Evolutionary conservation across 345 rosid genomes (phyloP).

Genomic region (Erucastrum elatum): DNA sequence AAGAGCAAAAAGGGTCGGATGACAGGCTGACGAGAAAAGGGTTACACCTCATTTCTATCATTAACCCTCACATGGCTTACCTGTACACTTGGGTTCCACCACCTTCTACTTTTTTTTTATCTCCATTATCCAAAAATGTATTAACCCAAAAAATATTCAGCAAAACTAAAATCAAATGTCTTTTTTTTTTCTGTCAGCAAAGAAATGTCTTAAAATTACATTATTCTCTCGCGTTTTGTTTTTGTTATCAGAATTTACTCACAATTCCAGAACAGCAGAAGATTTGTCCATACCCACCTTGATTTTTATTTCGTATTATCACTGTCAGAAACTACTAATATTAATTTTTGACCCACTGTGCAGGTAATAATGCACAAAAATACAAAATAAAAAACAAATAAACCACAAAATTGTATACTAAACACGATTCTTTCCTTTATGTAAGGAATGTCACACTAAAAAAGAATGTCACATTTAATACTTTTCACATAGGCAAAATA

Average conservation of each 20-base stretch:
- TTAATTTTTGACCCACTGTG: not conserved
- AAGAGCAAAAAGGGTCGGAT: conserved; percentile 30
- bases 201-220: not conserved
- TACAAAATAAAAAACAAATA: not conserved
- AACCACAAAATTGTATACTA: not conserved
- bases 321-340: conserved; percentile 14
- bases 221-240: not conserved
- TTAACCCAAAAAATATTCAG: not conserved
- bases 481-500: too few species aligned
- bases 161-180: not conserved
- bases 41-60: conserved; percentile 44
- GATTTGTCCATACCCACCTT: conserved; percentile 37
- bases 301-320: conserved; percentile 15
- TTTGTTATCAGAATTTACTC: not conserved
- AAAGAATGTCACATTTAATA: too few species aligned
- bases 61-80: conserved; percentile 64
- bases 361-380: not conserved
- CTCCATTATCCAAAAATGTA: not conserved
- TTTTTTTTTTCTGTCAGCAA: too few species aligned
- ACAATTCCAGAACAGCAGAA: conserved; percentile 30
- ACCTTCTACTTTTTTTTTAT: conserved; percentile 6
- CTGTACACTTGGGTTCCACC: conserved; percentile 47
- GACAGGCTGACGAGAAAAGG: conserved; percentile 53
- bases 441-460: too few species aligned
- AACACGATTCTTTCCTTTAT: too few species aligned